phyloP scores from a whole-genome alignment of 768 basidiomycete species.

The Hericium rajendrae region DNA sequence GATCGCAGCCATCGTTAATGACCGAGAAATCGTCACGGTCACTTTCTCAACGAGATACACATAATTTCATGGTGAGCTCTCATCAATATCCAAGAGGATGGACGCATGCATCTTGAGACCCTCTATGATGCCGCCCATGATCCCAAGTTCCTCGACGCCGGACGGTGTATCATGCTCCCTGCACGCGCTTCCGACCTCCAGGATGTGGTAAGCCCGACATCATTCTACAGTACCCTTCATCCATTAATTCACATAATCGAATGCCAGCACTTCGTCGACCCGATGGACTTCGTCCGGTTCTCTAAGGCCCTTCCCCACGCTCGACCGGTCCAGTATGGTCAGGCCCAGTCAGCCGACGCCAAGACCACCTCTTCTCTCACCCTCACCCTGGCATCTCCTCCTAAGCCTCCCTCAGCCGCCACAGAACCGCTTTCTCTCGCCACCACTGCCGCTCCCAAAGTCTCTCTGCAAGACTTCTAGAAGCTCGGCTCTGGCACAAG shows the following conservation, averaged over 20 bases:
- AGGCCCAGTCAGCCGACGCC: not conserved
- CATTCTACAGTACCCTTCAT: not conserved
- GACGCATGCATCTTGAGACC: not conserved
- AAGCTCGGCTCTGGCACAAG: slow-evolving; percentile 1
- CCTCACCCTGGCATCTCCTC: no score
- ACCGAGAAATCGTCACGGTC: no score
- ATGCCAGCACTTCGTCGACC: not conserved
- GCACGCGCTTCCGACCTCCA: not conserved
- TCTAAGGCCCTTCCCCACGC: not conserved
- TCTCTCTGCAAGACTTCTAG: not conserved
- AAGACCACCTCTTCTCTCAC: no score
- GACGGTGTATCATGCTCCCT: not conserved
- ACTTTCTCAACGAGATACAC: no score
- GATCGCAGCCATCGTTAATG: no score
- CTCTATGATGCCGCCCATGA: not conserved
- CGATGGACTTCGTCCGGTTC: not conserved
- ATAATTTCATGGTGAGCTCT: not conserved
- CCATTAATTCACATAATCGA: not conserved
- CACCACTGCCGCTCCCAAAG: not conserved
- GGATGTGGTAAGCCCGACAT: not conserved
- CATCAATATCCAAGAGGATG: not conserved
- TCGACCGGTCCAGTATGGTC: not conserved
- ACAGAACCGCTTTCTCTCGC: no score
- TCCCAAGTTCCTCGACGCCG: not conserved
- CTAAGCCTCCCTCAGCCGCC: no score